Percentiles rank a stretch among this genome's conserved stretches.
Conservation (phyloP, 805 yeast species). For the Saturnispora galanensis region DNA sequence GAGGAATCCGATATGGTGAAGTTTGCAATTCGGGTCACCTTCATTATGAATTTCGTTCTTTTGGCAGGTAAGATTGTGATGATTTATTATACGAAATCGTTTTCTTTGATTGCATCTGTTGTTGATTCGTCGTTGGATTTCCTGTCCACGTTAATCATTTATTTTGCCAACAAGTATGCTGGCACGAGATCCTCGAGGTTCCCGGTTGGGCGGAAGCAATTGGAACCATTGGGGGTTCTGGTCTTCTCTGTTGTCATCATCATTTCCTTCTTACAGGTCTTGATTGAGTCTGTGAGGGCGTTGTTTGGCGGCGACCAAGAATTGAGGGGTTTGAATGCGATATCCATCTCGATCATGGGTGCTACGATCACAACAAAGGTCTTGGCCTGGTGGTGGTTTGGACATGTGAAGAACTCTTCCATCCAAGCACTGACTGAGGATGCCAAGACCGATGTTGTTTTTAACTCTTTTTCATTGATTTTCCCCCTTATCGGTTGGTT, state of each 20-base stretch:
- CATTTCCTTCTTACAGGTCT: slow-evolving; percentile 63
- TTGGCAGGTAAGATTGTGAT: slow-evolving; percentile 53
- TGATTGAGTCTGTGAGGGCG: slow-evolving; percentile 47
- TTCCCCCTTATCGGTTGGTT: slow-evolving; percentile 55
- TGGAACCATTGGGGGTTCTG: slow-evolving; percentile 72
- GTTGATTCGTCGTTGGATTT: slow-evolving; percentile 71
- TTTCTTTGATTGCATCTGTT: slow-evolving; percentile 69
- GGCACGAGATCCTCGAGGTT: slow-evolving; percentile 29
- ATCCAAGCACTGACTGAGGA: slow-evolving; percentile 77
- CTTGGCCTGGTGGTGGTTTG: slow-evolving; percentile 56
- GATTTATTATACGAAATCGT: slow-evolving; percentile 54
- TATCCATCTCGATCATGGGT: slow-evolving; percentile 52
- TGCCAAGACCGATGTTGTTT: slow-evolving; percentile 68
- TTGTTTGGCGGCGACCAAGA: slow-evolving; percentile 31
- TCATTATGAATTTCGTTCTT: slow-evolving; percentile 47
- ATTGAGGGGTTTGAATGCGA: slow-evolving; percentile 37
- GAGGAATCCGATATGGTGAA: slow-evolving; percentile 31
- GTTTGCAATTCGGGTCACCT: slow-evolving; percentile 55
- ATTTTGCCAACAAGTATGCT: slow-evolving; percentile 44
- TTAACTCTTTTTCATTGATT: slow-evolving; percentile 59
- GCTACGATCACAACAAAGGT: slow-evolving; percentile 52
- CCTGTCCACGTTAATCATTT: slow-evolving; percentile 65
- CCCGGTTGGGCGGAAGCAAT: slow-evolving; percentile 64
- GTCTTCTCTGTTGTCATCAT: slow-evolving; percentile 65
- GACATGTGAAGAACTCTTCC: slow-evolving; percentile 48